A percentile compares a stretch with the other conserved stretches of the same genome.
Evolutionary conservation across 1,284 basidiomycete genomes (phyloP).

Genomic region (Leccinum fallax): DNA sequence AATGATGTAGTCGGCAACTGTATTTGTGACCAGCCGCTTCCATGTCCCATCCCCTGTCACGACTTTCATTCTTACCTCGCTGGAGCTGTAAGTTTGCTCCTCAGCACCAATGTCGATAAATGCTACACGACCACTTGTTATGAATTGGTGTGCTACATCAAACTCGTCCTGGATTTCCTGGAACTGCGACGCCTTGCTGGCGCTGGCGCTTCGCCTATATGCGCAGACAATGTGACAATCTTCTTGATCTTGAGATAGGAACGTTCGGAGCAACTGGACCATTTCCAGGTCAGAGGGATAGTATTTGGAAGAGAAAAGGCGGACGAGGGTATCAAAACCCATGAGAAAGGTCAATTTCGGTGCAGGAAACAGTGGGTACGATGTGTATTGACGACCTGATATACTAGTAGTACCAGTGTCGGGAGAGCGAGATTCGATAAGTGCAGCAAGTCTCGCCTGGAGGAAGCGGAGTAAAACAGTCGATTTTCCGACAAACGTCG

Average conservation of each 20-base stretch:
- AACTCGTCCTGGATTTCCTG: conserved; percentile 39
- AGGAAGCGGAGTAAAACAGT: conserved; percentile 59
- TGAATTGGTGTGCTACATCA: conserved; percentile 49
- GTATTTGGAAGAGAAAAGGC: conserved; percentile 82
- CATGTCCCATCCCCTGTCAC: conserved; percentile 38
- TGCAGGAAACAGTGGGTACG: conserved; percentile 22
- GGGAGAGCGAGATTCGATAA: conserved; percentile 13
- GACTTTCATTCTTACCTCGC: conserved; percentile 61
- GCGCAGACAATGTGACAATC: conserved; percentile 77
- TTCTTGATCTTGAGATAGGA: conserved; percentile 62
- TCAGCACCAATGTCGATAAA: conserved; percentile 63
- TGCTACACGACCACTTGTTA: conserved; percentile 51
- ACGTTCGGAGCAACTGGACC: conserved; percentile 54
- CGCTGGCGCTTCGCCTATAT: conserved; percentile 43
- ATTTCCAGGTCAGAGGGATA: conserved; percentile 65
- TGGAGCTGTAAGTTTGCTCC: conserved; percentile 72
- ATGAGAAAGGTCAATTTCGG: conserved; percentile 69
- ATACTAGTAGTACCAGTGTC: background rate
- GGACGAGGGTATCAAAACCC: conserved; percentile 87
- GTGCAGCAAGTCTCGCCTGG: conserved; percentile 37
- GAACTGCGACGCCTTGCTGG: conserved; percentile 10
- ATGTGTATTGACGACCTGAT: conserved; percentile 8
- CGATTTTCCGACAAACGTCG: conserved; percentile 89
- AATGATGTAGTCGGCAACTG: conserved; percentile 52
- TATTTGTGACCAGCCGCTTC: conserved; percentile 44